Percentiles rank a stretch among this genome's conserved stretches.
These are phyloP conservation scores for Pontederia crassipes DNA, from an alignment of 176 grass and related monocot genomes.

Conservation along the genomic window DNA sequence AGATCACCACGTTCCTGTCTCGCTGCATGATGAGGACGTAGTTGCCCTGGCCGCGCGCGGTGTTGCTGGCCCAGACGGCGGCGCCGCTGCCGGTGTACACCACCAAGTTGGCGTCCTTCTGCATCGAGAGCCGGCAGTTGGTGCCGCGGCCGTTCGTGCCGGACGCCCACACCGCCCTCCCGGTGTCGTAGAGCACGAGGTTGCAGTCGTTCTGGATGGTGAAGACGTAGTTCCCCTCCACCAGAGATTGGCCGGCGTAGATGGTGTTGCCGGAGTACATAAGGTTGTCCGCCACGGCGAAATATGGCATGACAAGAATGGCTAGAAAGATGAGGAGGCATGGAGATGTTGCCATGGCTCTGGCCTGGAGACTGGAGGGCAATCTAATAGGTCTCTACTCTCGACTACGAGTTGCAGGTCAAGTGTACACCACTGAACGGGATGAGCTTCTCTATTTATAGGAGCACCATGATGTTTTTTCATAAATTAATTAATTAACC, in stretches of 20 bases:
- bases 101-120: slow-evolving; percentile 18
- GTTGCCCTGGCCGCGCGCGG: background rate
- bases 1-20: slow-evolving; percentile 31
- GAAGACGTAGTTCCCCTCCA: slow-evolving; percentile 9
- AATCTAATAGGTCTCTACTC: no score
- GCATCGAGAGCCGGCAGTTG: slow-evolving; percentile 20
- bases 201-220: slow-evolving; percentile 33
- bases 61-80: slow-evolving; percentile 21
- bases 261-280: slow-evolving; percentile 11
- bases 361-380: no score
- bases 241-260: slow-evolving; percentile 11
- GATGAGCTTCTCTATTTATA: no score
- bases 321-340: no score
- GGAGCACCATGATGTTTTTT: no score
- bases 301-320: slow-evolving; percentile 5
- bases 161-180: slow-evolving; percentile 15
- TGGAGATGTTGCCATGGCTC: no score
- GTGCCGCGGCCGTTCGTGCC: slow-evolving; percentile 10
- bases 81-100: slow-evolving; percentile 5
- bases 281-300: background rate
- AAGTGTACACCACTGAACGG: no score
- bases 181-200: slow-evolving; percentile 23
- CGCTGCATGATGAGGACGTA: slow-evolving; percentile 16
- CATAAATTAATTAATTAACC: no score
- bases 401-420: no score